Conservation (phyloP, 805 yeast species). For the Candida germanica region DNA sequence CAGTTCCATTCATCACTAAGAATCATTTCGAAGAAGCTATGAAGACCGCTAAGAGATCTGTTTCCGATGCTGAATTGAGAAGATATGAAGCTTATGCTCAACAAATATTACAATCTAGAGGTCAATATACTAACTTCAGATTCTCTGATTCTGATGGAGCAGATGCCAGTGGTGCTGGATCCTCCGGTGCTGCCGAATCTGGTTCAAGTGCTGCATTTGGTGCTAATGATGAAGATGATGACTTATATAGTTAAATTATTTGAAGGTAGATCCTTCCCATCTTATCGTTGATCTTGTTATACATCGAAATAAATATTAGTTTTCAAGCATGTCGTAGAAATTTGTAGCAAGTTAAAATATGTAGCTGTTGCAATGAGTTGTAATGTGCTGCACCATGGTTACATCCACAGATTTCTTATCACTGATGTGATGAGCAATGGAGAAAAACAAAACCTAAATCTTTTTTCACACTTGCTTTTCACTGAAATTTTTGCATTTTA, state of each 20-base stretch:
- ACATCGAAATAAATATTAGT: no score
- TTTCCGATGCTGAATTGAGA: constrained; percentile 94
- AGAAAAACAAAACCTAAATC: no score
- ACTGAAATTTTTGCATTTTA: no score
- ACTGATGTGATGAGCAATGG: no score
- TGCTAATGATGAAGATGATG: constrained; percentile 55
- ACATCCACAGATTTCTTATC: no score
- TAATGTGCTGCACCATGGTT: no score
- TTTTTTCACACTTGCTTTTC: no score
- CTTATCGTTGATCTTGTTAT: no score
- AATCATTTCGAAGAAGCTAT: constrained; percentile 98
- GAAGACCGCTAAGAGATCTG: constrained; percentile 98
- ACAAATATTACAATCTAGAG: constrained; percentile 93
- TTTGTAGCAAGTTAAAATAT: no score
- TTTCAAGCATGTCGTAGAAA: no score
- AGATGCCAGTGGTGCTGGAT: constrained; percentile 23
- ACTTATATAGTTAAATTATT: constrained; percentile 58
- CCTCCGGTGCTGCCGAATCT: constrained; percentile 13
- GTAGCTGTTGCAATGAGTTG: no score
- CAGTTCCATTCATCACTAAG: constrained; percentile 92
- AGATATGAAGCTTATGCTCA: constrained; percentile 98
- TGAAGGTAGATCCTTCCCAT: no score
- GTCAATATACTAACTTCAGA: constrained; percentile 87
- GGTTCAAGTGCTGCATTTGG: constrained; percentile 45
- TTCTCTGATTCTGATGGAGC: constrained; percentile 52